Evolutionary conservation across 331 rosid species (phyloP).

Genomic region (Pyrus hybrid): DNA sequence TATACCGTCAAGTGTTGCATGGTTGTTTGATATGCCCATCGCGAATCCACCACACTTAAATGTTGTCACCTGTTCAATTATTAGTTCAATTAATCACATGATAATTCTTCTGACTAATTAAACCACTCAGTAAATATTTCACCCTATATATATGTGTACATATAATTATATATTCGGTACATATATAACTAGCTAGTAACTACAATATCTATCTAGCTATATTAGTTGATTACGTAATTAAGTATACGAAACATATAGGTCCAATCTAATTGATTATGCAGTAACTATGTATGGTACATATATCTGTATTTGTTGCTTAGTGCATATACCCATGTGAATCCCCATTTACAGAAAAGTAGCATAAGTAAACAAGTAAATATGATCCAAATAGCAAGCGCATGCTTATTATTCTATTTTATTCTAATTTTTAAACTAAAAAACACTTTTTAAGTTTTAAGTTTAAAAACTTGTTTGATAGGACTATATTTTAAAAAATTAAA

Average conservation of each 20-base stretch:
- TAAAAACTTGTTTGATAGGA: too few relatives aligned
- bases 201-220: not conserved
- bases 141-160: too few relatives aligned
- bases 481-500: too few relatives aligned
- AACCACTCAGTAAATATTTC: not conserved
- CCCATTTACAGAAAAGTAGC: too few relatives aligned
- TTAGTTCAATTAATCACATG: not conserved
- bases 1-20: constrained; percentile 48
- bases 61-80: constrained; percentile 38
- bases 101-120: not conserved
- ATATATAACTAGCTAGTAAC: not conserved
- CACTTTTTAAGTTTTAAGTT: too few relatives aligned
- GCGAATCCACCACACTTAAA: constrained; percentile 69
- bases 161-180: not conserved
- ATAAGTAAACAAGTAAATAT: too few relatives aligned
- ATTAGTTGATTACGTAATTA: not conserved
- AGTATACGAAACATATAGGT: not conserved
- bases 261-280: not conserved
- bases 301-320: not conserved
- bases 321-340: not conserved
- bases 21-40: constrained; percentile 52
- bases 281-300: not conserved
- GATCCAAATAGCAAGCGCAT: not conserved
- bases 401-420: too few relatives aligned
- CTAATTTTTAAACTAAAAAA: too few relatives aligned